Conservation (phyloP, 352 stramenopile species). For the Peronospora destructor region DNA sequence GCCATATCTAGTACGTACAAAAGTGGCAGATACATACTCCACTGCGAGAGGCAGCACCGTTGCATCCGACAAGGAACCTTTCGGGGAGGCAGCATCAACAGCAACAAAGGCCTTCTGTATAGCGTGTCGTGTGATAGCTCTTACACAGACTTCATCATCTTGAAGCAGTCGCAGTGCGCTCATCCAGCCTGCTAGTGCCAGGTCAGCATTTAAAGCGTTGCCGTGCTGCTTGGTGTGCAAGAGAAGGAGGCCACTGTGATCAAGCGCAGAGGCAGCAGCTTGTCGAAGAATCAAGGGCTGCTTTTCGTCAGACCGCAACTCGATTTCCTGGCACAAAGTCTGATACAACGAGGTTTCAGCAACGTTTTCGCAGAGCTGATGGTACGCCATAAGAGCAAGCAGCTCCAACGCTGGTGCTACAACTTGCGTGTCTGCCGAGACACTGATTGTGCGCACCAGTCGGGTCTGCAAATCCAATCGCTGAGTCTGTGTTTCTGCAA, state of each 20-base stretch:
- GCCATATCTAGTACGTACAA: slow-evolving; percentile 29
- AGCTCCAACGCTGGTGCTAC: slow-evolving; percentile 51
- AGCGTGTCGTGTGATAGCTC: slow-evolving; percentile 25
- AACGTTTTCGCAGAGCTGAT: slow-evolving; percentile 5
- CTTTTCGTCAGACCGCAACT: slow-evolving; percentile 35
- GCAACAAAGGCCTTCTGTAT: slow-evolving; percentile 31
- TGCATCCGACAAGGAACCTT: slow-evolving; percentile 41
- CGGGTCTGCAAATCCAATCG: slow-evolving; percentile 19
- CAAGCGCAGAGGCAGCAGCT: slow-evolving; percentile 46
- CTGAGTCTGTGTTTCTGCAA: slow-evolving; percentile 7
- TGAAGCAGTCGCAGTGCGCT: slow-evolving; percentile 57
- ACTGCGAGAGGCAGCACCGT: slow-evolving; percentile 47
- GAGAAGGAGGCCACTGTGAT: slow-evolving; percentile 40
- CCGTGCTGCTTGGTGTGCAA: slow-evolving; percentile 7
- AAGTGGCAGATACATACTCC: slow-evolving; percentile 36
- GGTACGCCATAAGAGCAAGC: slow-evolving; percentile 37
- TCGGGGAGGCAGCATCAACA: not conserved
- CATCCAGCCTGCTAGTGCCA: slow-evolving; percentile 50
- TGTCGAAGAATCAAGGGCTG: slow-evolving; percentile 56
- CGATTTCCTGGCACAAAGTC: slow-evolving; percentile 41
- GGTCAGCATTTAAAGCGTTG: slow-evolving; percentile 8
- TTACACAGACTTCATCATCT: slow-evolving; percentile 48
- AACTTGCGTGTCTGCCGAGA: slow-evolving; percentile 45
- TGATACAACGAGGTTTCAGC: slow-evolving; percentile 17
- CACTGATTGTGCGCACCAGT: slow-evolving; percentile 24